Conservation (phyloP, 495 filamentous ascomycete genomes). For the Podospora sp. region DNA sequence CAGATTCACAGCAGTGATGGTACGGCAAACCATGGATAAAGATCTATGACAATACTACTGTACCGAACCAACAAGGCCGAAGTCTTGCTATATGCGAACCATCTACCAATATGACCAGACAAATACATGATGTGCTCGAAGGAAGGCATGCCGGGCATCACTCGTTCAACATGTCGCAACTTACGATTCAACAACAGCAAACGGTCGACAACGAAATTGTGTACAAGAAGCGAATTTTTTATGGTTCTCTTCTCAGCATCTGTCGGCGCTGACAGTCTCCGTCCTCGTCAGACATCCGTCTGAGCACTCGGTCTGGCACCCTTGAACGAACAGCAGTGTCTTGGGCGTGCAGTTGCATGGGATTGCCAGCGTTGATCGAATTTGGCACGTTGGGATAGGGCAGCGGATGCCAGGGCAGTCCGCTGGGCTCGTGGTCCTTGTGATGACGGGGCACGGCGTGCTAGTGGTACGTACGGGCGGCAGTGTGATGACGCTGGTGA, state of each 20-base stretch:
- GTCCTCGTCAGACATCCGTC: constrained; percentile 41
- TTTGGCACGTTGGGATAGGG: constrained; percentile 45
- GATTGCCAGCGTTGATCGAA: constrained; percentile 33
- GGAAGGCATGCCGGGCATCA: background rate
- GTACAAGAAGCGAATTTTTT: background rate
- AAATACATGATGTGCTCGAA: background rate
- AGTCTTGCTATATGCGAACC: background rate
- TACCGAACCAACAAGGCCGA: background rate
- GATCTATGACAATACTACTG: background rate
- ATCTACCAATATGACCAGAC: background rate
- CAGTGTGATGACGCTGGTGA: constrained; percentile 33
- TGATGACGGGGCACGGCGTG: constrained; percentile 44
- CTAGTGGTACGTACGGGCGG: constrained; percentile 20
- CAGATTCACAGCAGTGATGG: too few species aligned
- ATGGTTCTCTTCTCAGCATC: background rate
- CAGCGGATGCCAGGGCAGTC: constrained; percentile 44
- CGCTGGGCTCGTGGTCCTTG: constrained; percentile 41
- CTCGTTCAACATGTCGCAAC: background rate
- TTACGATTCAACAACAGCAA: background rate
- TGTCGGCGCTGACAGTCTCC: constrained; percentile 30
- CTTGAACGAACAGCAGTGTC: constrained; percentile 45
- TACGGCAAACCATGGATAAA: background rate
- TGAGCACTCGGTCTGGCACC: constrained; percentile 44
- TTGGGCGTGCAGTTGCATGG: constrained; percentile 43
- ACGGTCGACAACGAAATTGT: background rate